Percentiles rank a stretch among this genome's conserved stretches.
Conservation (phyloP, 768 basidiomycete genomes). For the Rubroboletus pulcherrimus region DNA sequence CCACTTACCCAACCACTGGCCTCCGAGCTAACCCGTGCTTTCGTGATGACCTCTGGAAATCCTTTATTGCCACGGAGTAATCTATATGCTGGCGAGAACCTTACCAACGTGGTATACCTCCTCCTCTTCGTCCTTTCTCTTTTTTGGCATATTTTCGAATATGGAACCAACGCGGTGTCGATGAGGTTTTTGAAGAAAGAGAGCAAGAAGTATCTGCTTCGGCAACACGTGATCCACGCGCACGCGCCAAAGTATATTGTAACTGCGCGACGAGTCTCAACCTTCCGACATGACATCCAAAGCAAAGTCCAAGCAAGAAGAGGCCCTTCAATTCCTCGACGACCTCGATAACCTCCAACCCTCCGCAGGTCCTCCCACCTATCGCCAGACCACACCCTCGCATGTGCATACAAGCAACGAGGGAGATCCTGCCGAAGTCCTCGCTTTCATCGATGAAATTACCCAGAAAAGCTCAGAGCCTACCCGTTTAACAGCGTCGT, state of each 20-base stretch:
- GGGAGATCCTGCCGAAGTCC: constrained; percentile 75
- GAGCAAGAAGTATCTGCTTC: background rate
- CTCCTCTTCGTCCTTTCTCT: constrained; percentile 26
- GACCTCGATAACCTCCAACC: constrained; percentile 84
- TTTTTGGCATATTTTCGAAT: constrained; percentile 20
- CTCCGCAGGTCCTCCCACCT: constrained; percentile 23
- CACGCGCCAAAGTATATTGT: background rate
- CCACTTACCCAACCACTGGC: constrained; percentile 51
- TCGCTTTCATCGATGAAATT: constrained; percentile 93
- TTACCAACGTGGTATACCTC: constrained; percentile 50
- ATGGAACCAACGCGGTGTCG: background rate
- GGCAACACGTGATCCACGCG: constrained; percentile 16
- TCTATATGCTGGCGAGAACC: constrained; percentile 8
- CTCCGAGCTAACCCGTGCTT: constrained; percentile 46
- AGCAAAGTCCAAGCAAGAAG: constrained; percentile 77
- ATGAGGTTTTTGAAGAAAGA: background rate
- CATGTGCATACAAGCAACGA: constrained; percentile 35
- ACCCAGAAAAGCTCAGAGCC: constrained; percentile 87
- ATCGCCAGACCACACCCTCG: constrained; percentile 20
- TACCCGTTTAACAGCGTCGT: constrained; percentile 51
- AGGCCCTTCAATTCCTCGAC: constrained; percentile 90
- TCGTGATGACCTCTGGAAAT: constrained; percentile 54
- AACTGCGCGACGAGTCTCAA: background rate
- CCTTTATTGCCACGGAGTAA: background rate
- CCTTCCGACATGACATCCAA: constrained; percentile 35